Conservation (phyloP, 2,329 filamentous ascomycete genomes). For the Fusarium torulosum region DNA sequence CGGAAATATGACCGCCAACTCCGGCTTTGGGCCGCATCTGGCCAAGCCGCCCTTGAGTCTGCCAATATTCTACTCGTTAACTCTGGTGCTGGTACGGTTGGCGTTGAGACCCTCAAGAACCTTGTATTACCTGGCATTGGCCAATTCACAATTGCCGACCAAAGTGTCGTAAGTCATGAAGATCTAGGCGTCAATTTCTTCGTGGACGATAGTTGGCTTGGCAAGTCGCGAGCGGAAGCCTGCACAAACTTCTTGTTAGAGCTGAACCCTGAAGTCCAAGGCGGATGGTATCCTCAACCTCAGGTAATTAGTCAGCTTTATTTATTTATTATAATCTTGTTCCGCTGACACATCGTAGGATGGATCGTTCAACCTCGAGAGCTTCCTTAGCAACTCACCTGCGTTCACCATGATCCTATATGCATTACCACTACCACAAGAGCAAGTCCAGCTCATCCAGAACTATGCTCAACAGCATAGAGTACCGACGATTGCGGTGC, state of each 20-base stretch:
- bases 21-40: slow-evolving; percentile 92
- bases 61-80: slow-evolving; percentile 94
- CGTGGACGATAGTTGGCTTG: slow-evolving; percentile 81
- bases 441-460: slow-evolving; percentile 60
- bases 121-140: slow-evolving; percentile 95
- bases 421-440: slow-evolving; percentile 61
- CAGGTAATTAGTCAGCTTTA: slow-evolving; percentile 44
- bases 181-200: slow-evolving; percentile 99
- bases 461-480: slow-evolving; percentile 65
- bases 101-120: slow-evolving; percentile 94
- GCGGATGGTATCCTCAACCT: slow-evolving; percentile 72
- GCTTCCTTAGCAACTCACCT: slow-evolving; percentile 57
- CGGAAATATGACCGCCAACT: slow-evolving; percentile 95
- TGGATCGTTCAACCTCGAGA: slow-evolving; percentile 54
- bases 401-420: slow-evolving; percentile 68
- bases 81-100: slow-evolving; percentile 86
- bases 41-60: slow-evolving; percentile 89
- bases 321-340: not conserved
- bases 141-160: slow-evolving; percentile 90
- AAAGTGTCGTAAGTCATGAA: slow-evolving; percentile 78
- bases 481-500: slow-evolving; percentile 83
- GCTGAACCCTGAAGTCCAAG: slow-evolving; percentile 91
- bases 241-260: slow-evolving; percentile 83
- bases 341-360: slow-evolving; percentile 35
- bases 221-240: slow-evolving; percentile 81